A percentile compares a stretch with the other conserved stretches of the same genome.
Conservation (phyloP, 352 stramenopile genomes). For the Globisporangium cederbergense region DNA sequence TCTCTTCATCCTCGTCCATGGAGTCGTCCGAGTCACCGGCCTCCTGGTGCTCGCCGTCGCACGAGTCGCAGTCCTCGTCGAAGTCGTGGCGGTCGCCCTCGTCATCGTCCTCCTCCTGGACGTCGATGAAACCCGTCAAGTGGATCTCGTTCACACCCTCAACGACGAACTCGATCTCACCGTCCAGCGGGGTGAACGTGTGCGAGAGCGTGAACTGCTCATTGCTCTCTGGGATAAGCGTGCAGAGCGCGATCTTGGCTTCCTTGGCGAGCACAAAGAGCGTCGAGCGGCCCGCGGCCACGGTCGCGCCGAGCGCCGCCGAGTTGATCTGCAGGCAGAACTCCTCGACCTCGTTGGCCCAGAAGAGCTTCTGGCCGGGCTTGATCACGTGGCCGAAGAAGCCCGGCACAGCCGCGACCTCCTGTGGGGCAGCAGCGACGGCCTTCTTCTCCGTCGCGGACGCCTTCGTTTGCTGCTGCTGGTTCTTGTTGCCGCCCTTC, state of each 20-base stretch:
- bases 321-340: conserved; percentile 77
- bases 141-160: conserved; percentile 78
- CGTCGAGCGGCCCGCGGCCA: conserved; percentile 58
- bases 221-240: conserved; percentile 49
- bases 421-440: conserved; percentile 5
- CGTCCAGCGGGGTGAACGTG: conserved; percentile 75
- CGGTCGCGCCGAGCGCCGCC: conserved; percentile 58
- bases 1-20: conserved; percentile 45
- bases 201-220: conserved; percentile 80
- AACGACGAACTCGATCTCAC: conserved; percentile 61
- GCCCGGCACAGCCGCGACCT: conserved; percentile 58
- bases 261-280: conserved; percentile 69
- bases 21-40: conserved; percentile 29
- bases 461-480: conserved; percentile 10
- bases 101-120: conserved; percentile 71
- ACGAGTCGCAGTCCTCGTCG: conserved; percentile 20
- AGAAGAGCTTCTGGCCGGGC: conserved; percentile 62
- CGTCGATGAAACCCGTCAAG: conserved; percentile 77
- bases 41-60: conserved; percentile 31
- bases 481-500: conserved; percentile 8
- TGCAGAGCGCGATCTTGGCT: conserved; percentile 71
- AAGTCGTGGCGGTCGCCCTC: conserved; percentile 41
- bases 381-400: conserved; percentile 78
- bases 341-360: conserved; percentile 70
- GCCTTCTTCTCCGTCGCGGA: conserved; percentile 9